Percentiles rank a stretch among this genome's conserved stretches.
These are phyloP conservation scores for Aureoboletus auriporus DNA, from an alignment of 768 basidiomycete genomes.

Conservation along the genomic window DNA sequence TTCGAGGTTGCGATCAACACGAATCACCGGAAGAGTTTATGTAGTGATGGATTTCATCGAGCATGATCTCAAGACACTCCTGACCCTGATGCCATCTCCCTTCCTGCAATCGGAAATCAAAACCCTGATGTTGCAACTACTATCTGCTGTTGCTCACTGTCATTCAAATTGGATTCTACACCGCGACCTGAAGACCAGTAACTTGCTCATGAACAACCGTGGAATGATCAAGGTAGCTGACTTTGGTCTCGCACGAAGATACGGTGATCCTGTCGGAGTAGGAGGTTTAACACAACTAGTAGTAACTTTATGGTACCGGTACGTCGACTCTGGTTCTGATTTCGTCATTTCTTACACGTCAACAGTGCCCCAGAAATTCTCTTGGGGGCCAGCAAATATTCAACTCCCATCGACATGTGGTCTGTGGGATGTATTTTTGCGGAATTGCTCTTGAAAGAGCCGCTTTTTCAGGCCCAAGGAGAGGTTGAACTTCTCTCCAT, in stretches of 20 bases:
- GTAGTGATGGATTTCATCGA: slow-evolving; percentile 99
- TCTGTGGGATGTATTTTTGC: slow-evolving; percentile 98
- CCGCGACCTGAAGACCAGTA: slow-evolving; percentile 95
- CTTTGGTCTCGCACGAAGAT: slow-evolving; percentile 93
- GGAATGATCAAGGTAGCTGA: slow-evolving; percentile 99
- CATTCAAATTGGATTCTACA: slow-evolving; percentile 98
- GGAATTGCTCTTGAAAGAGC: slow-evolving; percentile 91
- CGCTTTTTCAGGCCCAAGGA: slow-evolving; percentile 94
- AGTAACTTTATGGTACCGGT: slow-evolving; percentile 99
- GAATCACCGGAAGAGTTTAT: slow-evolving; percentile 66
- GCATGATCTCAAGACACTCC: slow-evolving; percentile 95
- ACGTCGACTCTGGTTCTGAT: slow-evolving; percentile 25
- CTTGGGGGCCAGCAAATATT: slow-evolving; percentile 88
- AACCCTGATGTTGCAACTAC: slow-evolving; percentile 88
- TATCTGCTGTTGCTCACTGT: slow-evolving; percentile 91
- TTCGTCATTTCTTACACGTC: slow-evolving; percentile 4
- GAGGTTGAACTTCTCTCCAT: slow-evolving; percentile 90
- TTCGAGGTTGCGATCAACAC: slow-evolving; percentile 7
- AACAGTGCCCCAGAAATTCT: slow-evolving; percentile 91
- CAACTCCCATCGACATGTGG: slow-evolving; percentile 97
- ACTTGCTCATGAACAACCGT: slow-evolving; percentile 97
- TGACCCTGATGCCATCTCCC: slow-evolving; percentile 92
- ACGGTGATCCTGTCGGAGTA: slow-evolving; percentile 93
- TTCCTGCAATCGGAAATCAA: slow-evolving; percentile 99
- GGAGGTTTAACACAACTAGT: slow-evolving; percentile 98